phyloP scores from a whole-genome alignment of 495 filamentous ascomycete species.

The Cladorrhinum samala region DNA sequence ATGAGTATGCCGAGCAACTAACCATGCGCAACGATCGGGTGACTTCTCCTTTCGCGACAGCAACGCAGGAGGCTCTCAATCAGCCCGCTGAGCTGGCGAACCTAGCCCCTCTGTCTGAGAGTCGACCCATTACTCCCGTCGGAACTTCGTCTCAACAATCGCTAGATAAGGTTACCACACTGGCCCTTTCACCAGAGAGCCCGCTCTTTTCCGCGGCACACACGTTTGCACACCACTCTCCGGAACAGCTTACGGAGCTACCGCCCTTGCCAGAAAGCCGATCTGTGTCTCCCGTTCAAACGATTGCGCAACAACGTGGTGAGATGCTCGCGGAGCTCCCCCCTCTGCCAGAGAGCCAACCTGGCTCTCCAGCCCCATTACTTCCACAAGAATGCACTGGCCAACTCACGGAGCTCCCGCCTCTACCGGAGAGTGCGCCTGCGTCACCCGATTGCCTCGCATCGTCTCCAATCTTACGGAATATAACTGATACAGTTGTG shows the following conservation, averaged over 20 bases:
- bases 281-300: not conserved
- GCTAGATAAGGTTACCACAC: no score
- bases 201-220: no score
- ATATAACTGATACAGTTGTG: not conserved
- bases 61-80: no score
- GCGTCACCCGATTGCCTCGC: not conserved
- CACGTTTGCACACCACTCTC: not conserved
- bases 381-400: not conserved
- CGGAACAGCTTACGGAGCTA: no score
- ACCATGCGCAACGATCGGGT: no score
- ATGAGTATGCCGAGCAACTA: not conserved
- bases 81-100: not conserved
- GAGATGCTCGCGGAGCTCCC: not conserved
- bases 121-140: no score
- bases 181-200: not conserved
- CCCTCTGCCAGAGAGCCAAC: slow-evolving; percentile 4
- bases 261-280: not conserved
- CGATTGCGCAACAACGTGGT: no score
- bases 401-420: not conserved
- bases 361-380: not conserved
- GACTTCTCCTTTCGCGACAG: no score
- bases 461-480: not conserved
- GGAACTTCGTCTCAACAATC: no score
- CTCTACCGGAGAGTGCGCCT: not conserved
- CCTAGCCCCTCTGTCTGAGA: no score